Conservation (phyloP, 768 basidiomycete species). For the Boletus subparvulus region DNA sequence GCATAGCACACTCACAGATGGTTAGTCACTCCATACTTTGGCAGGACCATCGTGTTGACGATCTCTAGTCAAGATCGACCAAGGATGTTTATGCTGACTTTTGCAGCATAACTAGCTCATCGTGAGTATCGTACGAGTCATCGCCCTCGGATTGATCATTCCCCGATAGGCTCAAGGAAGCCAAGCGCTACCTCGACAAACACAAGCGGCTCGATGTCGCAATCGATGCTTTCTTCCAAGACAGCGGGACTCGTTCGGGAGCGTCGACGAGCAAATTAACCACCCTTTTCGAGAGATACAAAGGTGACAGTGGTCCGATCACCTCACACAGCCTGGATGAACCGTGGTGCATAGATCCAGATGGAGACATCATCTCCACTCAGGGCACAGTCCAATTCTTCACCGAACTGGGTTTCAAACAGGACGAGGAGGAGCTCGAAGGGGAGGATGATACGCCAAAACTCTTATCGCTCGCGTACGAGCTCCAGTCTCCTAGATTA, state of each 20-base stretch:
- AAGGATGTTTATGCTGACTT: constrained; percentile 58
- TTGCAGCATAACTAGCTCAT: constrained; percentile 63
- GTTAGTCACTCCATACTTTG: constrained; percentile 14
- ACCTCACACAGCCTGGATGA: constrained; percentile 1
- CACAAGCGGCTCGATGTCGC: constrained; percentile 71
- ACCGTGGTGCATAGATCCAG: constrained; percentile 44
- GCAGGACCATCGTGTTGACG: background rate
- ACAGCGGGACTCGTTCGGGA: constrained; percentile 26
- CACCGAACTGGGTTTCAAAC: constrained; percentile 27
- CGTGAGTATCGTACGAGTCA: constrained; percentile 46
- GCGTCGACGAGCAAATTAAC: constrained; percentile 56
- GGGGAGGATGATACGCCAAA: constrained; percentile 76
- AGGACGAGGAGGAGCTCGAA: constrained; percentile 49
- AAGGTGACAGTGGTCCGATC: constrained; percentile 43
- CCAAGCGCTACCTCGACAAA: constrained; percentile 66
- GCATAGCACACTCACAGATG: constrained; percentile 15
- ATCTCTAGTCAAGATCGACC: constrained; percentile 23
- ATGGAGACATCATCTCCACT: constrained; percentile 63
- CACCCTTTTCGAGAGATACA: constrained; percentile 64
- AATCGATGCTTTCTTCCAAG: constrained; percentile 69
- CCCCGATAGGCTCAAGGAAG: constrained; percentile 46
- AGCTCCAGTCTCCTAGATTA: constrained; percentile 71
- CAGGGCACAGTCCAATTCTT: constrained; percentile 82
- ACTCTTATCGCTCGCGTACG: constrained; percentile 76
- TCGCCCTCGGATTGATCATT: constrained; percentile 1